phyloP scores from a whole-genome alignment of 495 filamentous ascomycete species.

The Aspergillus cavernicola region DNA sequence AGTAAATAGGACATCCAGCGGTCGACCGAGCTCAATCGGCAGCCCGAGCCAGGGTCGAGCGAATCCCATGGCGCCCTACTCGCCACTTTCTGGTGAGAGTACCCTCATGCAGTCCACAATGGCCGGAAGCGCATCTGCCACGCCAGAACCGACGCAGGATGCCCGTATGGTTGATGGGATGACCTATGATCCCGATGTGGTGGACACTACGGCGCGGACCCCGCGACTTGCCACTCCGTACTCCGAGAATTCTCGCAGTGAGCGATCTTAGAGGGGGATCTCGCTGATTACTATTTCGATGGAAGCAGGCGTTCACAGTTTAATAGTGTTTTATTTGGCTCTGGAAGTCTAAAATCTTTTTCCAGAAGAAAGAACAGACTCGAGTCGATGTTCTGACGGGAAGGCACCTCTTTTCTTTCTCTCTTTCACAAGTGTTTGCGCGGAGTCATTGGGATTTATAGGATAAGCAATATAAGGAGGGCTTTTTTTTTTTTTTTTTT shows the following conservation, averaged over 20 bases:
- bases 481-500: background rate
- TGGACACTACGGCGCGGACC: slow-evolving; percentile 50
- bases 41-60: slow-evolving; percentile 30
- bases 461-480: background rate
- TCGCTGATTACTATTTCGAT: background rate
- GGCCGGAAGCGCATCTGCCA: slow-evolving; percentile 28
- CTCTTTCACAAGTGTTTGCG: background rate
- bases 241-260: slow-evolving; percentile 1
- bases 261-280: background rate
- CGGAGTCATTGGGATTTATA: background rate
- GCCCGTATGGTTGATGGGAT: slow-evolving; percentile 53
- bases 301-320: background rate
- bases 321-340: background rate
- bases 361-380: too few species aligned
- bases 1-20: slow-evolving; percentile 32
- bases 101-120: slow-evolving; percentile 24
- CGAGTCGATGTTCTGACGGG: too few species aligned
- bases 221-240: slow-evolving; percentile 35
- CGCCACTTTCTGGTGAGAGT: slow-evolving; percentile 20
- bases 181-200: slow-evolving; percentile 50
- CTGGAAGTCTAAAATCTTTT: background rate
- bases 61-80: slow-evolving; percentile 21
- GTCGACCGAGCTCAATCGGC: slow-evolving; percentile 33
- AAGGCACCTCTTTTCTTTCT: too few species aligned
- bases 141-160: slow-evolving; percentile 41